phyloP scores from a whole-genome alignment of 106 monocot genomes.

The Chionographis japonica region DNA sequence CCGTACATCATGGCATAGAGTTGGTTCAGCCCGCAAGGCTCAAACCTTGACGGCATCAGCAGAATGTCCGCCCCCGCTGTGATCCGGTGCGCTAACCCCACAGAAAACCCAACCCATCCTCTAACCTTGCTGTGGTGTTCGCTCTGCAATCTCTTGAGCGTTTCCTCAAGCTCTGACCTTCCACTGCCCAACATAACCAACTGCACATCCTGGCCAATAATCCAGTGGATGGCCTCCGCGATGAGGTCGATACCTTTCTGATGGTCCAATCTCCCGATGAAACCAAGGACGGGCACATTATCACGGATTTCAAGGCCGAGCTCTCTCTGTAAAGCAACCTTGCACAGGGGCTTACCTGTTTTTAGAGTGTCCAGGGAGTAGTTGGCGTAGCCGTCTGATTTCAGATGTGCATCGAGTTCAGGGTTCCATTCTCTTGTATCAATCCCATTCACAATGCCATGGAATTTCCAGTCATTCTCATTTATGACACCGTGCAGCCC shows the following conservation, averaged over 20 bases:
- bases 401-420: slow-evolving; percentile 43
- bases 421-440: slow-evolving; percentile 83
- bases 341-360: slow-evolving; percentile 68
- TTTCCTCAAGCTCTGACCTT: slow-evolving; percentile 68
- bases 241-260: slow-evolving; percentile 90
- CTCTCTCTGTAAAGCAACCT: slow-evolving; percentile 78
- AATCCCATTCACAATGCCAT: slow-evolving; percentile 84
- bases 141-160: slow-evolving; percentile 50
- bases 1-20: slow-evolving; percentile 88
- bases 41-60: slow-evolving; percentile 89
- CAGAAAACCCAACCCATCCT: slow-evolving; percentile 84
- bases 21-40: slow-evolving; percentile 95
- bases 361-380: slow-evolving; percentile 61
- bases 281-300: slow-evolving; percentile 67
- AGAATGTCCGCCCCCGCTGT: slow-evolving; percentile 78
- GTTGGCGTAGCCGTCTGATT: slow-evolving; percentile 80
- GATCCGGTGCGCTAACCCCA: slow-evolving; percentile 69
- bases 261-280: slow-evolving; percentile 74
- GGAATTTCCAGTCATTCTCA: slow-evolving; percentile 69
- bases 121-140: slow-evolving; percentile 55
- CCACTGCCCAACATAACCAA: slow-evolving; percentile 76
- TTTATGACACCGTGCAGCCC: slow-evolving; percentile 71
- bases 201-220: slow-evolving; percentile 68
- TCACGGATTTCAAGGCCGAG: slow-evolving; percentile 52
- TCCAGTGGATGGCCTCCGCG: slow-evolving; percentile 83